phyloP scores from a whole-genome alignment of 768 basidiomycete genomes.

The Lactarius pseudohatsudake region DNA sequence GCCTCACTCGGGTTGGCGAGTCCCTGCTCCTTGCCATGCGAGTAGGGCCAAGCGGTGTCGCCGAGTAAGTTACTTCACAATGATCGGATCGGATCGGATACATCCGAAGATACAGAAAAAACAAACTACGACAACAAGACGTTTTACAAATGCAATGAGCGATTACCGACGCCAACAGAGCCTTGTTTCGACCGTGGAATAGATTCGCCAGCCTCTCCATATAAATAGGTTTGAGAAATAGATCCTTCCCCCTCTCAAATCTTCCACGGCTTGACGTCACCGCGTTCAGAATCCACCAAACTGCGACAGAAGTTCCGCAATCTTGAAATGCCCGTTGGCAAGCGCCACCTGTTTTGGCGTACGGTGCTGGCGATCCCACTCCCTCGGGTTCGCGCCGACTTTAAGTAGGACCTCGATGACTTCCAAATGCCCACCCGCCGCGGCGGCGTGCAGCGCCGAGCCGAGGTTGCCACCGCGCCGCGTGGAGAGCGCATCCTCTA shows the following conservation, averaged over 20 bases:
- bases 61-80: neutral
- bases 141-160: too few relatives aligned
- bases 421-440: neutral
- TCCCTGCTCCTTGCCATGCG: neutral
- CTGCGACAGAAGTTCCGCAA: neutral
- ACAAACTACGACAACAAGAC: neutral
- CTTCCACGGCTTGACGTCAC: neutral
- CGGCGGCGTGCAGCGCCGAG: neutral
- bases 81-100: neutral
- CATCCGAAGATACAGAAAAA: neutral
- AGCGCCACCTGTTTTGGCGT: neutral
- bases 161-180: neutral
- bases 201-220: neutral
- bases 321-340: neutral
- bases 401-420: neutral
- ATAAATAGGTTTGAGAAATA: too few relatives aligned
- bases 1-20: too few relatives aligned
- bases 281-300: neutral
- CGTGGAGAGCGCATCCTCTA: neutral
- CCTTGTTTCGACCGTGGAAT: too few relatives aligned
- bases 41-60: too few relatives aligned
- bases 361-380: neutral
- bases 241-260: neutral
- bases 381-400: neutral
- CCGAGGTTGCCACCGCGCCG: neutral